Evolutionary conservation across 2,329 filamentous ascomycete genomes (phyloP), one percentile per base, ranked within the genome.

Genomic region (Beauveria sp.): DNA sequence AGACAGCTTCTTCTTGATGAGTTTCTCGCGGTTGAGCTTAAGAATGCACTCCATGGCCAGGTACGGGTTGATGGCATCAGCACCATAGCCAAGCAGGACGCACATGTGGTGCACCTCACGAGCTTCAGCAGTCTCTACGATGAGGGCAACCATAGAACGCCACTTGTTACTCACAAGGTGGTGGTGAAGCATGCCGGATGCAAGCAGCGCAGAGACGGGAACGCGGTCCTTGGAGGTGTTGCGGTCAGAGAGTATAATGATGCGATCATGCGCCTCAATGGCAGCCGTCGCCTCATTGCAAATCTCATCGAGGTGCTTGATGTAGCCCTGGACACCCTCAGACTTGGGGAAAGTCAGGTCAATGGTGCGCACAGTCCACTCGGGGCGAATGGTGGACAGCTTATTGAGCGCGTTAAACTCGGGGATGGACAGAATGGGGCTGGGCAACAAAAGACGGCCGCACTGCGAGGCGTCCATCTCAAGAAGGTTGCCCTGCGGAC

Each of bases 71-170:
- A 97, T 86, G 54, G 88, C 93, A 77, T 97, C 93, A 60, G 89
- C 92, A 78, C 93, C 93, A 70, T 97, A 97, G 59, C 93, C 93
- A 63, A 97, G 84, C 48, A 97, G 83, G n/a, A 97, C 93, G 78
- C 91, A 96, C 91, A 97, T 96, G 78, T 97, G 93, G 75, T 97
- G 93, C 8, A 97, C 93, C 76, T 97, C 93, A 77, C 93, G 91
- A 68, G 93, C 93, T 75, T 97, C 93, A 51, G 89, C 93, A 65
- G 92, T 96, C 80, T 97, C 93, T 40, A 96, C 85, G 46, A 96
- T 82, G 51, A 97, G 78, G 52, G 92, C 93, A 66, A 86, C 91
- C 76, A 92, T 85, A 14, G 93, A 92, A 73, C 93, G 85, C 91
- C 92, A 96, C 78, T 96, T 93, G 82, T 96, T 97, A 75, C 88